phyloP scores from a whole-genome alignment of 768 basidiomycete species.

The Cubamyces sp. region DNA sequence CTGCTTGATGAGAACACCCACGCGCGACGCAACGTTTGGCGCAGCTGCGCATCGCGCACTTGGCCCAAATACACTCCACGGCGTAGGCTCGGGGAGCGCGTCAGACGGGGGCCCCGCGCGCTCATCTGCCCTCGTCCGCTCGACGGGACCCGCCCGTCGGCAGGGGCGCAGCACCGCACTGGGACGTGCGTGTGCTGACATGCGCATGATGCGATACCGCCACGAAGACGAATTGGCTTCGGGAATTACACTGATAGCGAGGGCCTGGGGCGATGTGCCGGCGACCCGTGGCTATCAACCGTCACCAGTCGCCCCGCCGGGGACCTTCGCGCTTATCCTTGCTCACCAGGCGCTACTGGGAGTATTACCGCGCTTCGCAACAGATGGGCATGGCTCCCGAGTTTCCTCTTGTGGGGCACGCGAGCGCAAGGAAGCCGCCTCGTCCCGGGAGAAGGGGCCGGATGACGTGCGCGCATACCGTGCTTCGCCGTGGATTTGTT shows the following conservation, averaged over 20 bases:
- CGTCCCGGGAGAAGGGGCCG: not conserved
- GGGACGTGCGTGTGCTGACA: too few relatives aligned
- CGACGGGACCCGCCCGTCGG: too few relatives aligned
- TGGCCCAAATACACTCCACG: too few relatives aligned
- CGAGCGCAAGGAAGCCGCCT: slow-evolving; percentile 6
- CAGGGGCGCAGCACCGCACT: too few relatives aligned
- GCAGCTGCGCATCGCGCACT: too few relatives aligned
- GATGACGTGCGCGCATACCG: not conserved
- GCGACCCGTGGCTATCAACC: slow-evolving; percentile 1
- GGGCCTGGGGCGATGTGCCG: slow-evolving; percentile 10
- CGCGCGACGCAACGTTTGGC: too few relatives aligned
- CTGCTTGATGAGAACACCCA: too few relatives aligned
- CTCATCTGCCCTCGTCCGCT: too few relatives aligned
- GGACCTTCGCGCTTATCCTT: not conserved
- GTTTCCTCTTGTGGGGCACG: not conserved
- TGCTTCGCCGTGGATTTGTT: not conserved
- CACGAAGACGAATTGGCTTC: slow-evolving; percentile 23
- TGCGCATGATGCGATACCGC: slow-evolving; percentile 8
- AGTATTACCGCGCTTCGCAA: not conserved
- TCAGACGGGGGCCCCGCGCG: too few relatives aligned
- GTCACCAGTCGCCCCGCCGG: not conserved
- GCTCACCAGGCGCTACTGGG: not conserved
- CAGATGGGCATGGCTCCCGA: not conserved
- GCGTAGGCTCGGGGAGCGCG: too few relatives aligned
- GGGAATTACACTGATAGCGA: slow-evolving; percentile 21